Evolutionary conservation across 164 flowering plant species (phyloP), one percentile per base, ranked within the genome.

Genomic region (Platanus orientalis): DNA sequence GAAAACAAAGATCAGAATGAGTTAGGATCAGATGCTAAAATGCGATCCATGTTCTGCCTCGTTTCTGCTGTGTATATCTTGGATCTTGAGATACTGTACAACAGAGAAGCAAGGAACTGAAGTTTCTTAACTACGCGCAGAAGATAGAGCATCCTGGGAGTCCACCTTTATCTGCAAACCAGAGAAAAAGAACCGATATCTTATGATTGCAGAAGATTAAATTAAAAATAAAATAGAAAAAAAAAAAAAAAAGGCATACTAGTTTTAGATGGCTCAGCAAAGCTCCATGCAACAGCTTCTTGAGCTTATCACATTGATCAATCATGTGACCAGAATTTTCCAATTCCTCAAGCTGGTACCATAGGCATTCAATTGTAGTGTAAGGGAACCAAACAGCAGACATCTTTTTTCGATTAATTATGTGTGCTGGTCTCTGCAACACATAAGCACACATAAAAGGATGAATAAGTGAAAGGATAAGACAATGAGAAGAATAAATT

Each of bases 341-440:
- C 65, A 73, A 66, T 51, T 82, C 87, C 68, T 85, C 92, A 48
- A 94, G 83, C 40, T 81, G 79, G 77, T 80, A 79, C 90, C 92
- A 88, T 6, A 94, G 72, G 39, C 78, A 83, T 74, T 91, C 92
- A 42, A 94, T 72, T 7, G 83, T 59, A 40, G 89, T 80, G 78
- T 85, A 89, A 14, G 99, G 97, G 65, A 94, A 94, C 96, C 97
- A 94, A 64, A 82, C 79, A 25, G 92, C 83, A 77, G 76, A 88
- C 69, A 88, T 79, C 72, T 68, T 83, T 77, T 94, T 94, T 59
- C 97, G 76, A 54, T 75, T 82, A 54, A 86, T 71, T 57, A 94
- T 47, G 62, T 85, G 82, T 3, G 72, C 79, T 27, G 96, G 93
- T 75, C 81, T 81, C 97, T 94, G 95, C 57, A 77, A 52, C n/a